Evolutionary conservation across 176 grass and related monocot genomes (phyloP).

Genomic region (Triticum monococcum): DNA sequence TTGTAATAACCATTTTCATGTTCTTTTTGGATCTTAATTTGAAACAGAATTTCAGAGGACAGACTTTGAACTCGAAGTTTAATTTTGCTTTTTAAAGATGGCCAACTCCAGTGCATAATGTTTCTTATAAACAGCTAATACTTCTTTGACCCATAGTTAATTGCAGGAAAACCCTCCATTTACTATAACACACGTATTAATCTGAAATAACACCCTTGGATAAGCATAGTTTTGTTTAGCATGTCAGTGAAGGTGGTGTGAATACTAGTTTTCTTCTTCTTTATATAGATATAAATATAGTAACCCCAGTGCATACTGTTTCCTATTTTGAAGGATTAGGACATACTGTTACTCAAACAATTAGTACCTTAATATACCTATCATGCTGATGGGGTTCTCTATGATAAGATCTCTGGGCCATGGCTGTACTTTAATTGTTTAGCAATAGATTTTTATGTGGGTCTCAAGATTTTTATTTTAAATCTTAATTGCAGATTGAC

Average conservation of each 20-base stretch:
- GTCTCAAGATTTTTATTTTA: slow-evolving; percentile 14
- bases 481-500: slow-evolving; percentile 33
- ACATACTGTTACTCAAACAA: not conserved
- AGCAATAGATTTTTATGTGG: not conserved
- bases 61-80: slow-evolving; percentile 10
- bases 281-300: not conserved
- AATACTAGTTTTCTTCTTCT: not conserved
- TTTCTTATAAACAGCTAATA: not conserved
- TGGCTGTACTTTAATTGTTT: not conserved
- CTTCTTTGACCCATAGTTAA: not conserved
- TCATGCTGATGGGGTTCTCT: not conserved
- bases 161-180: slow-evolving; percentile 20
- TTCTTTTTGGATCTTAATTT: slow-evolving; percentile 14
- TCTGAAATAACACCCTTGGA: not conserved
- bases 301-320: not conserved
- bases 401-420: not conserved
- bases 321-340: not conserved
- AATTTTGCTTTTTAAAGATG: not conserved
- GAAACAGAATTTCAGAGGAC: slow-evolving; percentile 17
- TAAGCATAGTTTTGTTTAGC: not conserved
- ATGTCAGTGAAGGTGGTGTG: not conserved
- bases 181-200: not conserved
- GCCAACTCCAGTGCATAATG: not conserved
- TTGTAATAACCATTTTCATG: slow-evolving; percentile 22
- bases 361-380: not conserved